Conservation (phyloP, 2,329 filamentous ascomycete genomes). For the Sphaerulina vaccinii region DNA sequence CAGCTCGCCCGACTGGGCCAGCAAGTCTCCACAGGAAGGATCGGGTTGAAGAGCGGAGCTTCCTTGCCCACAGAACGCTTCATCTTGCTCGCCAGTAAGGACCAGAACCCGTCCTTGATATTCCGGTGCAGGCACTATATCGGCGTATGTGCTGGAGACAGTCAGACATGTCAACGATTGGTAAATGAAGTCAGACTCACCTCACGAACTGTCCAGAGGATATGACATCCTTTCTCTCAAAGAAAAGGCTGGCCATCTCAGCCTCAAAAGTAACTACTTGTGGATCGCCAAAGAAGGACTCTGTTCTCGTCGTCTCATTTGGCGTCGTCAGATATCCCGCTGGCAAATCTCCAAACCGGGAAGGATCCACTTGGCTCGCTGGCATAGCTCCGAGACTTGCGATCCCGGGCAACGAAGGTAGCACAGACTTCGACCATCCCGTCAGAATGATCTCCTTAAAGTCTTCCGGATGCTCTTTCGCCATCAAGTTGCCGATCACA, state of each 20-base stretch:
- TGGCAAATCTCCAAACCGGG: constrained; percentile 13
- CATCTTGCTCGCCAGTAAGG: constrained; percentile 21
- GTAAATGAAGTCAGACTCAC: not conserved
- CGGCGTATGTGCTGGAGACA: constrained; percentile 13
- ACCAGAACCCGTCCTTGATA: constrained; percentile 20
- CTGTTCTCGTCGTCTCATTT: constrained; percentile 15
- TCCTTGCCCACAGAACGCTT: constrained; percentile 23
- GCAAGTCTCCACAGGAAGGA: constrained; percentile 15
- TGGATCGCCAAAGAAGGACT: constrained; percentile 23
- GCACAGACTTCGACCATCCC: constrained; percentile 17
- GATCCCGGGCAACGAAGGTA: constrained; percentile 18
- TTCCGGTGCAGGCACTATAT: constrained; percentile 5
- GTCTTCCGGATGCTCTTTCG: constrained; percentile 13
- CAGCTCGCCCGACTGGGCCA: constrained; percentile 13
- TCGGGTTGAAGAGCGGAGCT: constrained; percentile 14
- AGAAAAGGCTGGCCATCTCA: constrained; percentile 14
- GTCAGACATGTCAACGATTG: not conserved
- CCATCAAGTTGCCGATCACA: constrained; percentile 10
- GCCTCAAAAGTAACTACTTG: constrained; percentile 19
- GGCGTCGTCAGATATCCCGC: constrained; percentile 21
- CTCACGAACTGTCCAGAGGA: constrained; percentile 20
- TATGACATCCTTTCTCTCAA: constrained; percentile 17
- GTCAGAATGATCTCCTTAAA: constrained; percentile 22
- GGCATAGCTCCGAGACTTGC: constrained; percentile 7
- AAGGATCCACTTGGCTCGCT: constrained; percentile 14